Percentiles rank a stretch among this genome's conserved stretches.
Conservation (phyloP, 345 rosid genomes). For the Salix caprea region DNA sequence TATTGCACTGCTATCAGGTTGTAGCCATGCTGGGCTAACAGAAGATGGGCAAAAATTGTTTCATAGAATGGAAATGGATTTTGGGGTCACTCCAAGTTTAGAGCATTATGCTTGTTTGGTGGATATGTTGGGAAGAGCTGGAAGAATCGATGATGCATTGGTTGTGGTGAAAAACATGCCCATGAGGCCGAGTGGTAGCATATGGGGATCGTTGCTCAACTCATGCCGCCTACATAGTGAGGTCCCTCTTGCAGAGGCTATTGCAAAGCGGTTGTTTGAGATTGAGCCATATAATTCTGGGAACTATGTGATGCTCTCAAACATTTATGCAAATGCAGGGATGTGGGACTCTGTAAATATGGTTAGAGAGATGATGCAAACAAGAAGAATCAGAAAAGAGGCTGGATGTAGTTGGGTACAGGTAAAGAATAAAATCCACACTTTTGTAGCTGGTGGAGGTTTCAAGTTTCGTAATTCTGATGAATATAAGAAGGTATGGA, state of each 20-base stretch:
- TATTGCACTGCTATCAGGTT: slow-evolving; percentile 51
- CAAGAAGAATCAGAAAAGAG: slow-evolving; percentile 30
- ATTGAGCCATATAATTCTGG: slow-evolving; percentile 55
- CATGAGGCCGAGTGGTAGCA: slow-evolving; percentile 43
- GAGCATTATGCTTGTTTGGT: slow-evolving; percentile 62
- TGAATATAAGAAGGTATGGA: slow-evolving; percentile 17
- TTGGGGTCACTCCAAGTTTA: slow-evolving; percentile 31
- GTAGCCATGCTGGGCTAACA: slow-evolving; percentile 48
- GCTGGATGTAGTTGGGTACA: slow-evolving; percentile 43
- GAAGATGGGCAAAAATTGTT: slow-evolving; percentile 44
- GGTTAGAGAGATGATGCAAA: slow-evolving; percentile 32
- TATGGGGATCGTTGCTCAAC: slow-evolving; percentile 59
- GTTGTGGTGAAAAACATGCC: slow-evolving; percentile 47
- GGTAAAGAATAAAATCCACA: slow-evolving; percentile 27
- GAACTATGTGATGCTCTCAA: slow-evolving; percentile 57
- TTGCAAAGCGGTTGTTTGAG: slow-evolving; percentile 41
- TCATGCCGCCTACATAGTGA: slow-evolving; percentile 40
- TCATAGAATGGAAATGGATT: slow-evolving; percentile 34
- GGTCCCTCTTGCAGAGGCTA: slow-evolving; percentile 26
- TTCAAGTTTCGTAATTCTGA: slow-evolving; percentile 19
- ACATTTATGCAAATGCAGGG: slow-evolving; percentile 56
- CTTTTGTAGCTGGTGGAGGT: slow-evolving; percentile 20
- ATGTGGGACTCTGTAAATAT: slow-evolving; percentile 55
- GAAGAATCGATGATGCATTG: slow-evolving; percentile 41
- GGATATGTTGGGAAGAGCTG: slow-evolving; percentile 57